Base-by-base conservation (phyloP, 257 asterid species). In the Avicennia marina region DNA sequence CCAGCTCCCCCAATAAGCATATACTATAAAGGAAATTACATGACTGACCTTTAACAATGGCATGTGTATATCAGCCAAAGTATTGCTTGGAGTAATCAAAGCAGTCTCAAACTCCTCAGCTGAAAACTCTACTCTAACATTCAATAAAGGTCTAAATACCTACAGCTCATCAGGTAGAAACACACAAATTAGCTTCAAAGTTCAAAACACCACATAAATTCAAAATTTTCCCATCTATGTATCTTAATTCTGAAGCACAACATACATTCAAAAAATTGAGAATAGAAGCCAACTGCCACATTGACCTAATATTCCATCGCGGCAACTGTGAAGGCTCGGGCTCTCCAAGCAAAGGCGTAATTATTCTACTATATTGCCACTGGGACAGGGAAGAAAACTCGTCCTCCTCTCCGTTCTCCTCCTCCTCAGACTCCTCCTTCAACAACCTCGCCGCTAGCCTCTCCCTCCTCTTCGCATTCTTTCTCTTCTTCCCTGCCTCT, bases 41-140 rank as follows among this genome's bases (percentile, higher is more conserved):
- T 43, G 42, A 70, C 83, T 49, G 43, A 82, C 84, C 86, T 89
- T 93, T 58, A 89, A 69, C 74, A 93, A 62, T n/a, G 99, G 99
- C 78, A 93, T 93, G 65, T 93, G 99, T 74, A 93, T 78, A 62
- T 86, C 95, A 45, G 78, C 95, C 69, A 93, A 81, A 20, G 95
- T 86, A 51, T 71, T 76, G 63, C 89, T 93, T 0, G 99, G 99
- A n/a, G 70, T 67, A 34, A 93, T 75, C 80, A 93, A 68, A 13
- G 99, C 96, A 16, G 99, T 93, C 79, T 93, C 99, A 49, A 93
- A 75, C 77, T 93, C 99, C 78, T 93, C 99, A 0, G 82, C 97
- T 0, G 99, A 84, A 58, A 86, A 84, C 68, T 93, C 99, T 53
- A 73, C 95, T 69, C 86, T 89, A 57, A 93, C 74, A 65, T 93